Percentiles rank a stretch among this genome's conserved stretches.
These are phyloP conservation scores for Lactarius psammicola DNA, from an alignment of 768 basidiomycete species.

Conservation along the genomic window DNA sequence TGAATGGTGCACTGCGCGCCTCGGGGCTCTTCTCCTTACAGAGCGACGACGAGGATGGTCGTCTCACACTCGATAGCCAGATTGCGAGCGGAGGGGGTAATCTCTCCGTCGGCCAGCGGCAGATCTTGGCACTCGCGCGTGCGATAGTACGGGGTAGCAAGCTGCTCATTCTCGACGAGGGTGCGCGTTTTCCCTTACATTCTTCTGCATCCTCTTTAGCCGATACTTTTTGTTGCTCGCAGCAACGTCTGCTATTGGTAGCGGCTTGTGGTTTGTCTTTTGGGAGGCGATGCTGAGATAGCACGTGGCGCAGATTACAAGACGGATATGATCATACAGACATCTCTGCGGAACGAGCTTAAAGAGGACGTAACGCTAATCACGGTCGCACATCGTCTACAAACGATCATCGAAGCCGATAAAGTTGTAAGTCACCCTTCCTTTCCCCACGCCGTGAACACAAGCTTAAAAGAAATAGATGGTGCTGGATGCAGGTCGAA, in stretches of 20 bases:
- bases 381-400: conserved; percentile 61
- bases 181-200: conserved; percentile 29
- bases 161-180: conserved; percentile 58
- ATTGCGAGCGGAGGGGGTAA: conserved; percentile 47
- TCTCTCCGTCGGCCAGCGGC: conserved; percentile 56
- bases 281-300: no score
- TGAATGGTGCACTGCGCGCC: conserved; percentile 49
- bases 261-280: background rate
- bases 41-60: conserved; percentile 37
- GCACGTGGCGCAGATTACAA: conserved; percentile 43
- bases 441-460: background rate
- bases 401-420: conserved; percentile 62
- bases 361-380: conserved; percentile 48
- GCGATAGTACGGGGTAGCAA: conserved; percentile 57
- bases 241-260: conserved; percentile 50
- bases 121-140: conserved; percentile 57
- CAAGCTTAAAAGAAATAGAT: conserved; percentile 32
- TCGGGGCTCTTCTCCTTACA: conserved; percentile 48
- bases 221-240: background rate
- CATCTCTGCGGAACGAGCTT: conserved; percentile 49
- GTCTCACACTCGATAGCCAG: conserved; percentile 45
- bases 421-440: conserved; percentile 43
- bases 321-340: conserved; percentile 58
- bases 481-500: conserved; percentile 43
- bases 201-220: background rate